Base-by-base conservation (phyloP, 768 basidiomycete genomes). In the Daedalea quercina region DNA sequence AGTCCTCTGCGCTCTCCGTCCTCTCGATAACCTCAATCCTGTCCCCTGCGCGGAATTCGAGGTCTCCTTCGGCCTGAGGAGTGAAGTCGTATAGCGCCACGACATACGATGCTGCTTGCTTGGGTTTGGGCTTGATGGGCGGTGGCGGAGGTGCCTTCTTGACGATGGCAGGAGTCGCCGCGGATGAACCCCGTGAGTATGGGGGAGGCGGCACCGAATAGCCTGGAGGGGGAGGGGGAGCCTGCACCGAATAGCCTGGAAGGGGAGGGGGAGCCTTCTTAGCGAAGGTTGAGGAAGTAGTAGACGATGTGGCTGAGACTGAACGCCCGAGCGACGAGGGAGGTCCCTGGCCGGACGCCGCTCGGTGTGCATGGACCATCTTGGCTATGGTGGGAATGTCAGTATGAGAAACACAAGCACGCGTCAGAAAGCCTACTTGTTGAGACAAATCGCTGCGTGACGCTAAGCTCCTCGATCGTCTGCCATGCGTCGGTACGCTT, bases 21-120 rank as follows among this genome's bases (percentile, higher is more conserved):
- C 80, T 81, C 68, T 94, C 85, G 33, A 96, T 77, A 50, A 98
- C 74, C 70, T 95, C 92, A 67, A 98, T 97, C 58, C 79, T 75
- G 68, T 97, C 94, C 15, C 95, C 95, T 15, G 82, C 80, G 56
- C 76, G 82, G 73, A 98, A 98, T 0, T 85, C 87, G 52, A 98
- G 72, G 69, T 98, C 95, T 1, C 95, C 95, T 0, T 89, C 92
- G 37, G 94, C 90, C 79, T 95, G 94, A 19, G 96, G 92, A 33
- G 76, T 78, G 65, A 95, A 99, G 68, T 99, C 96, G 65, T 96
- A 99, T 63, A 98, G 65, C 26, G 96, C 96, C 9, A 90, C 86
- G 23, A 94, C 93, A 63, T 92, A 93, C 67, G 84, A 73, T 1
- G 80, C 80, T 26, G 75, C 73, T 8, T 78, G 74, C 67, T 87